phyloP scores from a whole-genome alignment of 2,329 filamentous ascomycete genomes.

The Fusarium transvaalense region DNA sequence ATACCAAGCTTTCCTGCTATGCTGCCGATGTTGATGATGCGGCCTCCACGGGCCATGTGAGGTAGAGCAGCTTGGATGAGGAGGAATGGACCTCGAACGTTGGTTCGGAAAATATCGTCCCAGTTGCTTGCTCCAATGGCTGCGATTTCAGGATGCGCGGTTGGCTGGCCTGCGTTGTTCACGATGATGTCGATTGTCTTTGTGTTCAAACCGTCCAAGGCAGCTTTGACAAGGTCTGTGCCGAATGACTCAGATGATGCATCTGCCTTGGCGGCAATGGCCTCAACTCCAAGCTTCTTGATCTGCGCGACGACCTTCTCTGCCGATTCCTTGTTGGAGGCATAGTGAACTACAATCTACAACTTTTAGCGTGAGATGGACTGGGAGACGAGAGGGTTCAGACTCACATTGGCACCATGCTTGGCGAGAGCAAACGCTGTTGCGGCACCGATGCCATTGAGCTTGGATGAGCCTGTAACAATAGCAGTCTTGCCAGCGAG shows the following conservation, averaged over 20 bases:
- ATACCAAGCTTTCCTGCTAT: conserved; percentile 50
- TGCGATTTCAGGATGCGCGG: conserved; percentile 33
- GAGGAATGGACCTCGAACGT: conserved; percentile 47
- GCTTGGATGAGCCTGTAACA: conserved; percentile 39
- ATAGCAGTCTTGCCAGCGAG: conserved; percentile 46
- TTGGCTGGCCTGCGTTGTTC: conserved; percentile 25
- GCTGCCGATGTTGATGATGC: conserved; percentile 54
- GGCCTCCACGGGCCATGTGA: conserved; percentile 48
- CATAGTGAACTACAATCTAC: conserved; percentile 7
- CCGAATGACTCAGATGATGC: not conserved
- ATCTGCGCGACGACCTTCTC: conserved; percentile 2
- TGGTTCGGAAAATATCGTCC: conserved; percentile 22
- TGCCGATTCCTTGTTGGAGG: not conserved
- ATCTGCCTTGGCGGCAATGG: conserved; percentile 10
- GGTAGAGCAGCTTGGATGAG: conserved; percentile 51
- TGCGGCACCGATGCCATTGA: conserved; percentile 9
- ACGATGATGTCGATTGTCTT: conserved; percentile 12
- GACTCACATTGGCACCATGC: conserved; percentile 10
- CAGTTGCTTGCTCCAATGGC: not conserved
- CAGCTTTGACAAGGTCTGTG: conserved; percentile 1
- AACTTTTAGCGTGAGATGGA: fast-evolving
- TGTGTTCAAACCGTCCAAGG: not conserved
- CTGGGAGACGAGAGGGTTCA: fast-evolving
- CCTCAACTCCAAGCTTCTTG: not conserved
- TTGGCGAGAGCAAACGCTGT: conserved; percentile 7